Evolutionary conservation across 345 rosid genomes (phyloP).

Genomic region (Aegle marmelos): DNA sequence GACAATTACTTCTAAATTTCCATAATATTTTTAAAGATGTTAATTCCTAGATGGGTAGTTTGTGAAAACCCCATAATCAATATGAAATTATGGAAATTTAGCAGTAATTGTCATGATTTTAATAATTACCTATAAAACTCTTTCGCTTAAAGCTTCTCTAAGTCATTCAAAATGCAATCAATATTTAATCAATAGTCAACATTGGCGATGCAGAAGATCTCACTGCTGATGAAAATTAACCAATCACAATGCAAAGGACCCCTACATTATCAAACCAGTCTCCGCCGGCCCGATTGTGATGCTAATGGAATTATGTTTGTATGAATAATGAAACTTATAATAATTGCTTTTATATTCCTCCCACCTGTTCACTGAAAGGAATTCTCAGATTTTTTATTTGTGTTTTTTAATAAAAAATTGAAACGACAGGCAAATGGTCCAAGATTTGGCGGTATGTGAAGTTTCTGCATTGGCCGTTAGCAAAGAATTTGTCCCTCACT

Average conservation of each 20-base stretch:
- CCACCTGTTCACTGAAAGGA: too few relatives aligned
- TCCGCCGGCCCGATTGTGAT: conserved; percentile 1
- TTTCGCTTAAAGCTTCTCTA: not conserved
- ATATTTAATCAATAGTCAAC: not conserved
- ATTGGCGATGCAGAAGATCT: not conserved
- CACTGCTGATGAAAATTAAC: not conserved
- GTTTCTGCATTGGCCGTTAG: not conserved
- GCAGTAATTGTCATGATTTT: not conserved
- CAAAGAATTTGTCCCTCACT: not conserved
- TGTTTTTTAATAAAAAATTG: too few relatives aligned
- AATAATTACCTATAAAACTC: not conserved
- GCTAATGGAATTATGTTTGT: not conserved
- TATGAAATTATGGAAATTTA: too few relatives aligned
- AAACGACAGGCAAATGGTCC: not conserved
- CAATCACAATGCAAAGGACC: not conserved
- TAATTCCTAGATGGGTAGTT: too few relatives aligned
- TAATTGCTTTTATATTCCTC: too few relatives aligned
- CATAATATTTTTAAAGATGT: too few relatives aligned
- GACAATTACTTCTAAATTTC: too few relatives aligned
- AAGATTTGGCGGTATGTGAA: not conserved
- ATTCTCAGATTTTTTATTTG: too few relatives aligned
- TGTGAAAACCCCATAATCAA: too few relatives aligned
- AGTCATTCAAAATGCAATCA: not conserved
- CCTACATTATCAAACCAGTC: not conserved
- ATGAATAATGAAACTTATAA: not conserved